Percentiles rank a stretch among this genome's conserved stretches.
Conservation (phyloP, 2,329 filamentous ascomycete genomes). For the Stagonosporopsis vannaccii region DNA sequence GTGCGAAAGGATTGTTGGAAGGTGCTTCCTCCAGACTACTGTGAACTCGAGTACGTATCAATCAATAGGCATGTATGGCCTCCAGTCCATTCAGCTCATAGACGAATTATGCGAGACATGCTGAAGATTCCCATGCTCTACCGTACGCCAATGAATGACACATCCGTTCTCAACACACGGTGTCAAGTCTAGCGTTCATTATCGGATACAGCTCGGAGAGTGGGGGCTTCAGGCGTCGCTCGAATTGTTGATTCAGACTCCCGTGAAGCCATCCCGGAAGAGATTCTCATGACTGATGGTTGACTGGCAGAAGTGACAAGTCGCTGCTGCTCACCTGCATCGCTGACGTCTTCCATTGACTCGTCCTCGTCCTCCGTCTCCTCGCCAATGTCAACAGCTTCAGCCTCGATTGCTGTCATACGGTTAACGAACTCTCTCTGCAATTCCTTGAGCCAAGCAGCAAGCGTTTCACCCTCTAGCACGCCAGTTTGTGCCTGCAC, state of each 20-base stretch:
- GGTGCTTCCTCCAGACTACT: not conserved
- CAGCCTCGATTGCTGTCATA: slow-evolving; percentile 72
- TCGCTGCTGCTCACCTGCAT: slow-evolving; percentile 19
- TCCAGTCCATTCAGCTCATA: too few species aligned
- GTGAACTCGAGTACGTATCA: not conserved
- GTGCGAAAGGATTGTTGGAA: slow-evolving; percentile 43
- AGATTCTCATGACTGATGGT: slow-evolving; percentile 31
- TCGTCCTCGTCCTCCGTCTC: slow-evolving; percentile 27
- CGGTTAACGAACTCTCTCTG: slow-evolving; percentile 76
- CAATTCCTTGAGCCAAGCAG: slow-evolving; percentile 69
- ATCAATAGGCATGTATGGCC: not conserved
- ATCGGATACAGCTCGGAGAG: slow-evolving; percentile 35
- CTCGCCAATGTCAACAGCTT: slow-evolving; percentile 31
- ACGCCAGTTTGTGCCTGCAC: slow-evolving; percentile 70
- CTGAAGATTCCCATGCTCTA: not conserved
- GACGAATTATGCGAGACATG: too few species aligned
- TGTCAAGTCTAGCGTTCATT: slow-evolving; percentile 24
- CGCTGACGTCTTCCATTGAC: slow-evolving; percentile 21
- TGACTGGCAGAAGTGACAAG: slow-evolving; percentile 25
- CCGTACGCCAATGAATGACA: not conserved
- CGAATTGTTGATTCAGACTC: slow-evolving; percentile 23
- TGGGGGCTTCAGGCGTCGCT: slow-evolving; percentile 29
- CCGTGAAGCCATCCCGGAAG: slow-evolving; percentile 29
- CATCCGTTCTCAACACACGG: not conserved
- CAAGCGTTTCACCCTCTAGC: slow-evolving; percentile 70